Evolutionary conservation across 1,139 yeast genomes (phyloP), one percentile per base, ranked within the genome.

Genomic region (Chernovozyma aurita): DNA sequence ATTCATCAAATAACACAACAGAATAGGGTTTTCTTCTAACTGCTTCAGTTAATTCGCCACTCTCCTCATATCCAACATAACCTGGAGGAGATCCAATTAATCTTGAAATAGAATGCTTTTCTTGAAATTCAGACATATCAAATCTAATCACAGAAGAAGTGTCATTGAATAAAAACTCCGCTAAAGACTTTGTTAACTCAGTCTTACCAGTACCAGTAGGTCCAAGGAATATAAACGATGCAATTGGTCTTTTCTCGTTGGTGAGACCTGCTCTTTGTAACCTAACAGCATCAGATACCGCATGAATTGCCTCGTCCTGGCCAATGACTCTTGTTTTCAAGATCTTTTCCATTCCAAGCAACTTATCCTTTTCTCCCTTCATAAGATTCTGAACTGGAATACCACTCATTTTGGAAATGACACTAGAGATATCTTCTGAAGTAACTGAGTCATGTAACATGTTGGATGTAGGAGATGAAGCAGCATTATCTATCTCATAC

Each of bases 171-270:
- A 92, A 63, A 50, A 92, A 92, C 50, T 87, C 88, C 1, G 97
- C 96, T 41, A 92, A 73, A 0, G 94, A 80, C 58, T 92, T 92
- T 6, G 97, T 88, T 37, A 92, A 71, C 57, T 90, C 97, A 0
- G 98, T 92, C 60, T 92, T 92, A 63, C 98, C 98, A 0, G 97
- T 90, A 63, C 98, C 98, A 0, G 97, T 90, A 29, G 97, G 97
- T 15, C 98, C 98, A 46, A 92, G 68, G 59, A 92, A 92, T 82
- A 92, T 82, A 58, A 92, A 92, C 38, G 95, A 85, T 2, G 97
- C 97, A 52, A 90, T 90, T 3, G 98, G 98, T 42, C 97, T 76
- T 59, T 85, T 85, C 43, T 87, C 95, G 56, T 86, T 84, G 4
- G 97, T 90, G 40, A 92, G 74, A 0, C 98, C 98, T 1, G 98